Conservation (phyloP, 2,329 filamentous ascomycete genomes). For the Tricladium varicosporioides region DNA sequence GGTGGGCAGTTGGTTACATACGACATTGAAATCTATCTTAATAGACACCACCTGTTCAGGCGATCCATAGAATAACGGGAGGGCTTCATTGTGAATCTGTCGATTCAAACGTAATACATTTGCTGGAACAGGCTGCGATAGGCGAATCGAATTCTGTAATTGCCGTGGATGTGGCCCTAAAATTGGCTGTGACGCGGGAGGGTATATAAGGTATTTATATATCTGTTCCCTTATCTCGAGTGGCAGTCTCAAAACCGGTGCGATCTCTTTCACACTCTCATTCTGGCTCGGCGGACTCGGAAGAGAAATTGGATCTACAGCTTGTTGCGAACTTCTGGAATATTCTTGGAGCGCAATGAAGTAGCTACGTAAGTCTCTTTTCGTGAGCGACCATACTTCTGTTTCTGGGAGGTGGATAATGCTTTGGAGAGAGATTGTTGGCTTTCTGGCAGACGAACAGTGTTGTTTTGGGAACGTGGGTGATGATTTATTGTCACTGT, state of each 20-base stretch:
- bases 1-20: background rate
- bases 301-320: background rate
- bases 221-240: conserved; percentile 27
- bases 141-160: conserved; percentile 26
- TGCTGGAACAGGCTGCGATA: conserved; percentile 24
- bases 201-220: conserved; percentile 19
- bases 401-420: conserved; percentile 25
- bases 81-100: conserved; percentile 26
- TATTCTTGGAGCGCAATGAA: conserved; percentile 28
- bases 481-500: too few species aligned
- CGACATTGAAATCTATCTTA: conserved; percentile 27
- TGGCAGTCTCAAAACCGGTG: conserved; percentile 24
- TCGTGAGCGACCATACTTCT: conserved; percentile 24
- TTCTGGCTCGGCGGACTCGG: background rate
- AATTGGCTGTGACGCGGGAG: conserved; percentile 17
- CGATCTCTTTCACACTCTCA: background rate
- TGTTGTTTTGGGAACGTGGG: conserved; percentile 9
- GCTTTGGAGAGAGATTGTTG: conserved; percentile 9
- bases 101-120: conserved; percentile 23
- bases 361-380: conserved; percentile 23
- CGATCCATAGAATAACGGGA: conserved; percentile 28
- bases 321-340: conserved; percentile 19
- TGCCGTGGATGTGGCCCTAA: conserved; percentile 29
- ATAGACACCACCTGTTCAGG: conserved; percentile 21
- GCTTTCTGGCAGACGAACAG: conserved; percentile 6